Evolutionary conservation across 2,329 filamentous ascomycete genomes (phyloP), one percentile per base, ranked within the genome.

Genomic region (Calonectria hawksworthii): DNA sequence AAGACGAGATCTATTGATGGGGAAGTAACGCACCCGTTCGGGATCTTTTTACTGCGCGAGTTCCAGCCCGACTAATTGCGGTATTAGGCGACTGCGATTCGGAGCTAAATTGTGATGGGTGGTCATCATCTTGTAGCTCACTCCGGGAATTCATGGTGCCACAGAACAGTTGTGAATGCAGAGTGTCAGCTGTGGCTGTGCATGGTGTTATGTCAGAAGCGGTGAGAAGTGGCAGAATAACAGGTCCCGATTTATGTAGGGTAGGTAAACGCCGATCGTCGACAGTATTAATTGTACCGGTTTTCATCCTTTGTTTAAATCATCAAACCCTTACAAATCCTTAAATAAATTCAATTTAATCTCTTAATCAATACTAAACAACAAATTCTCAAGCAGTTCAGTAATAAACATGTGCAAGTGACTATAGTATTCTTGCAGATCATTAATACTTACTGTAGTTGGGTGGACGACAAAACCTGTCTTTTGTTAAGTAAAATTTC

Each of bases 1-100:
- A 64, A 38, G 6, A 16, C 11, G 18, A 28, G 56, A 7, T 32
- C 16, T 36, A 23, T n/a, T 30, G 3, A 52, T 18, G 13, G 21
- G 38, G 44, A 21, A 23, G 9, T 30, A n/a, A 14, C 26, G 41
- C 16, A 70, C 68, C 68, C 44, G 68, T 70, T n/a, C 68, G 41
- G 32, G 68, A 63, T 32, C 54, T 34, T 41, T 70, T 70, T n/a
- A 32, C 54, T 9, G 54, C 34, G 54, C 30, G 67, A 30, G 21
- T 21, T 18, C 44, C n/a, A 16, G 28, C 30, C 23, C 30, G 30
- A 8, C 14, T 52, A 11, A 14, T 13, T 4, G 64, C 14, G 11
- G 47, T 18, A 26, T 28, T 36, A 13, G 64, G 32, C 9, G 64
- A 67, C 2, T 67, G 64, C 21, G 64, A 67, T 16, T 52, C 44